phyloP scores from a whole-genome alignment of 2,329 filamentous ascomycete genomes.

The Trichoderma afroharzianum region DNA sequence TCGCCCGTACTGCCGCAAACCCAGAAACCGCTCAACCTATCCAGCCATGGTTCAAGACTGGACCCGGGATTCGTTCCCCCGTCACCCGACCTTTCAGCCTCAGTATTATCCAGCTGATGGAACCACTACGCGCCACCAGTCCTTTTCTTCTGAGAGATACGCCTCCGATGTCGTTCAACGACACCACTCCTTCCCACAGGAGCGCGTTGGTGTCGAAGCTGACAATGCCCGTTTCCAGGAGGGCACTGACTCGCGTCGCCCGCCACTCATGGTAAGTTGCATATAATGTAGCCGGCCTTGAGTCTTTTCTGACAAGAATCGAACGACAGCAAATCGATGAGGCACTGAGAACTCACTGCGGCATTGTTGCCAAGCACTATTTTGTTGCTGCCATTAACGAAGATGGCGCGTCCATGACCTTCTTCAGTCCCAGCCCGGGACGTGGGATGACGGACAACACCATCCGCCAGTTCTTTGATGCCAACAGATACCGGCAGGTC shows the following conservation, averaged over 20 bases:
- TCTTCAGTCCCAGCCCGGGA: conserved; percentile 45
- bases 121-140: conserved; percentile 27
- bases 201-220: conserved; percentile 29
- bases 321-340: conserved; percentile 46
- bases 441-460: conserved; percentile 36
- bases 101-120: conserved; percentile 22
- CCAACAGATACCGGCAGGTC: conserved; percentile 40
- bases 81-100: conserved; percentile 29
- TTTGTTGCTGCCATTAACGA: conserved; percentile 51
- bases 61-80: conserved; percentile 38
- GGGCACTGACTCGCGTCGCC: conserved; percentile 34
- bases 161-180: conserved; percentile 28
- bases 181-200: conserved; percentile 28
- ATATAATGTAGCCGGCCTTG: background rate
- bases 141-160: conserved; percentile 31
- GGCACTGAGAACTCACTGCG: conserved; percentile 50
- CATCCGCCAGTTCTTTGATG: conserved; percentile 45
- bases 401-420: conserved; percentile 44
- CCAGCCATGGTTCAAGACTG: conserved; percentile 40
- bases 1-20: background rate
- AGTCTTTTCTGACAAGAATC: background rate
- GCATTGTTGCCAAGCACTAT: conserved; percentile 48
- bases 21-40: background rate
- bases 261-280: conserved; percentile 38
- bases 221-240: conserved; percentile 37